Conservation (phyloP, 2,329 filamentous ascomycete species). For the Fusarium veterinarium region DNA sequence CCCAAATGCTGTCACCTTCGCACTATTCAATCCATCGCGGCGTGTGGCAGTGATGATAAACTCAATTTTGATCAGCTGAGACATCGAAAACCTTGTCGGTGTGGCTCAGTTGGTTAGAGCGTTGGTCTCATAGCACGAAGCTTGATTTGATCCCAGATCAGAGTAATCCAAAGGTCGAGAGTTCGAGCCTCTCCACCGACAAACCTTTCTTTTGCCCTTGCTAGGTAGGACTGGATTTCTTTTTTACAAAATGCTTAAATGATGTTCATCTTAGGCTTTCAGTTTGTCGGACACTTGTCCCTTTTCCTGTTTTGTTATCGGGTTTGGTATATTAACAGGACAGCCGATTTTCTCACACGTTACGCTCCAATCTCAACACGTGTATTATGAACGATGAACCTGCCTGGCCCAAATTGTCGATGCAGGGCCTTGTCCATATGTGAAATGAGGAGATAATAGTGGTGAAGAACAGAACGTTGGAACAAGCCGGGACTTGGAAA, state of each 20-base stretch:
- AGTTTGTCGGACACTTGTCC: background rate
- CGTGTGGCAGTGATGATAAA: rapidly evolving
- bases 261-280: background rate
- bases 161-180: constrained; percentile 9
- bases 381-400: background rate
- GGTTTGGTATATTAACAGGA: rapidly evolving
- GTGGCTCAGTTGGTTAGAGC: constrained; percentile 13
- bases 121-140: constrained; percentile 4
- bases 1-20: rapidly evolving
- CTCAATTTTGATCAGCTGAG: rapidly evolving
- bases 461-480: background rate
- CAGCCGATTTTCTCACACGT: rapidly evolving
- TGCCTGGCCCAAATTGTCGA: background rate
- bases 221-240: rapidly evolving
- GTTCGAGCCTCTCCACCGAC: constrained; percentile 11
- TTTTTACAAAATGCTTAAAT: background rate
- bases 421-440: background rate
- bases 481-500: background rate
- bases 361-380: background rate
- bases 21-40: rapidly evolving
- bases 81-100: background rate
- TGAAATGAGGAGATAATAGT: too few relatives aligned
- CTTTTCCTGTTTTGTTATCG: rapidly evolving
- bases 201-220: background rate
- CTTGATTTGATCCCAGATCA: background rate